Evolutionary conservation across 23 red algal genomes (phyloP), one percentile per base, ranked within the genome.

Genomic region (Cyanidiococcus yangmingshanensis): DNA sequence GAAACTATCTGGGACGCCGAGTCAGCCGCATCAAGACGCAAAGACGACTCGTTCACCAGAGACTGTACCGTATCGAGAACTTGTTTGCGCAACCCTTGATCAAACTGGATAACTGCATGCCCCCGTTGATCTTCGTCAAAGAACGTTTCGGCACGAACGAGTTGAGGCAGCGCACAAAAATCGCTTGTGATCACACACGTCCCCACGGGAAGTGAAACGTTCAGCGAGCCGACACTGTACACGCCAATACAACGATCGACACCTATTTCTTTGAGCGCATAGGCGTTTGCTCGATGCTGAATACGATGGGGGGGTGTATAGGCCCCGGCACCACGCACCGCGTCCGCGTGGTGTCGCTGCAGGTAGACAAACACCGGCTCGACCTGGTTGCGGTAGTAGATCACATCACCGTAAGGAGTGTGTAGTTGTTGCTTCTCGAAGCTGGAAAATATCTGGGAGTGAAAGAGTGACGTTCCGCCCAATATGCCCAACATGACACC

Each of bases 301-400:
- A 98, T 88, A 2, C 58, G 37, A 30, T 98, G 94, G 7, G 94
- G 94, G 0, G 87, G 88, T 27, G 41, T 41, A 76, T 98, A 98
- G 15, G 76, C 67, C 50, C 58, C 58, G 40, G 76, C 77, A 51
- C 76, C 85, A 31, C 32, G 76, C 1, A 51, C 76, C n/a, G 68
- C 88, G 76, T 89, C 84, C 1, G 88, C 89, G n/a, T 92, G 88
- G 76, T 98, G 94, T 37, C 94, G 89, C 67, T 98, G 94, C 75
- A 98, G 37, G 75, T 89, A 98, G 35, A 91, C 77, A 29, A 89
- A 33, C 0, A 21, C 21, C 25, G 77, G 68, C 3, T 51, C 37
- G 18, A 50, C 29, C 27, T 26, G 3, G 16, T 82, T 50, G 76
- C 78, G 40, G 15, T 51, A 57, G 79, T 86, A 59, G 25, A 98